Conservation (phyloP, 2,329 filamentous ascomycete species). For the Lasiodiplodia sp. region DNA sequence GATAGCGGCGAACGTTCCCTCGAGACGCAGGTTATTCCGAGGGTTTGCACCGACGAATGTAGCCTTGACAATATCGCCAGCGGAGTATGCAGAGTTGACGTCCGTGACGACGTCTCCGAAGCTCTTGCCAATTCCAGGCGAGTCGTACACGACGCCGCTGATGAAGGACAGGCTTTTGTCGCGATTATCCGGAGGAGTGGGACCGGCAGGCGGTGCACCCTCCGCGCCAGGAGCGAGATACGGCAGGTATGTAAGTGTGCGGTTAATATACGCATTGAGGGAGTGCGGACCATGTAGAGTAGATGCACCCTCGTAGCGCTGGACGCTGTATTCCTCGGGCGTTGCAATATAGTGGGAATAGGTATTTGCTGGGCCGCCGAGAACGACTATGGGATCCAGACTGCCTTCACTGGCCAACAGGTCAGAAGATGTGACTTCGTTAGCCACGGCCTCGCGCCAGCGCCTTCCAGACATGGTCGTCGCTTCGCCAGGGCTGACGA, state of each 20-base stretch:
- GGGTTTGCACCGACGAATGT: slow-evolving; percentile 89
- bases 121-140: slow-evolving; percentile 66
- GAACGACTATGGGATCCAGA: slow-evolving; percentile 67
- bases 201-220: slow-evolving; percentile 57
- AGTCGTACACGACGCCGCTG: slow-evolving; percentile 77
- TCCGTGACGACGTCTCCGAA: slow-evolving; percentile 73
- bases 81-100: slow-evolving; percentile 62
- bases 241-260: slow-evolving; percentile 75
- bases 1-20: slow-evolving; percentile 78
- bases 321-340: slow-evolving; percentile 79
- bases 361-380: slow-evolving; percentile 88
- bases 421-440: slow-evolving; percentile 44
- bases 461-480: slow-evolving; percentile 91
- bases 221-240: slow-evolving; percentile 61
- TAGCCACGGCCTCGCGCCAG: slow-evolving; percentile 75
- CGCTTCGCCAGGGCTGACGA: slow-evolving; percentile 85
- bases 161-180: slow-evolving; percentile 81
- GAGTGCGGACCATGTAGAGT: slow-evolving; percentile 87
- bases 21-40: slow-evolving; percentile 82
- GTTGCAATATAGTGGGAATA: slow-evolving; percentile 87
- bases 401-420: slow-evolving; percentile 21
- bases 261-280: slow-evolving; percentile 85
- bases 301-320: slow-evolving; percentile 94
- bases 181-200: slow-evolving; percentile 78
- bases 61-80: slow-evolving; percentile 68